phyloP scores from a whole-genome alignment of 176 grass and related monocot species.

The Bolboschoenus planiculmis region DNA sequence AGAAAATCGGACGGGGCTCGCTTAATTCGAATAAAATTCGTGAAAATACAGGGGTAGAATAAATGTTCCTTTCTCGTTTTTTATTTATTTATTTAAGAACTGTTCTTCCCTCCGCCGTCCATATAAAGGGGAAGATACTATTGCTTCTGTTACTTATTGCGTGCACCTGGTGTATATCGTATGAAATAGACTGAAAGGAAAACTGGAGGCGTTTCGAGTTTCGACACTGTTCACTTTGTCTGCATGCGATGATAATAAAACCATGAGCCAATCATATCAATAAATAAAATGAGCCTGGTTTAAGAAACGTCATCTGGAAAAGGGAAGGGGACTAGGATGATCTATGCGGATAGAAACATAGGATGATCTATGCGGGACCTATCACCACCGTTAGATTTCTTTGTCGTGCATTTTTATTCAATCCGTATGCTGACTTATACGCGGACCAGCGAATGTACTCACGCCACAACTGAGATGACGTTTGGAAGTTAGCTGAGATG shows the following conservation, averaged over 20 bases:
- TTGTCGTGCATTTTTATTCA: background rate
- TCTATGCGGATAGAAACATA: background rate
- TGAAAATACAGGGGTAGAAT: background rate
- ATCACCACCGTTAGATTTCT: background rate
- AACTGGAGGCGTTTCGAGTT: too few species aligned
- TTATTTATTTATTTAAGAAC: too few species aligned
- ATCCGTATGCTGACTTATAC: too few species aligned
- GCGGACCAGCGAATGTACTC: background rate
- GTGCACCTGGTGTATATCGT: background rate
- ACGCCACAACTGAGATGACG: background rate
- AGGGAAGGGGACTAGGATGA: too few species aligned
- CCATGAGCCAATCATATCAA: too few species aligned
- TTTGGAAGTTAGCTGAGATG: too few species aligned
- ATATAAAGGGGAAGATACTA: too few species aligned
- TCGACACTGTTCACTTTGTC: too few species aligned
- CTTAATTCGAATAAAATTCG: background rate
- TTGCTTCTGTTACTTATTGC: background rate
- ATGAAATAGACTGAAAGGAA: background rate
- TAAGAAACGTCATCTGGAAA: background rate
- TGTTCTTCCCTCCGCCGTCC: too few species aligned
- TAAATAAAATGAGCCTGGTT: background rate
- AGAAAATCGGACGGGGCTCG: background rate
- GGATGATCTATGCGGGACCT: background rate
- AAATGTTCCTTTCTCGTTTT: background rate
- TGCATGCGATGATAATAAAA: too few species aligned